phyloP scores from a whole-genome alignment of 2,329 filamentous ascomycete genomes.

The Sordariomycetes sp. region DNA sequence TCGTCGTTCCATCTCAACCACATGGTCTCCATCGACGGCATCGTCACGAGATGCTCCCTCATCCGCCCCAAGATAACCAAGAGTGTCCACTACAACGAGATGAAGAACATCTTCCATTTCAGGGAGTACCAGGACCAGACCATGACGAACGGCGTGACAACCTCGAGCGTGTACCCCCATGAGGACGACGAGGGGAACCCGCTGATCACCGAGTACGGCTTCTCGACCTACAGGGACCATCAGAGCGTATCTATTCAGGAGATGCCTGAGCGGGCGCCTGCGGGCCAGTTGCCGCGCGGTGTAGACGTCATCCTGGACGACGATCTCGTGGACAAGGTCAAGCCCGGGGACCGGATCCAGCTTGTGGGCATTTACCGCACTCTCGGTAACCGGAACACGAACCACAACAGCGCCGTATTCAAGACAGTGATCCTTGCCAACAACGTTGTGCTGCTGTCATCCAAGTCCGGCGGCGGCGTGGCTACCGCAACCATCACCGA shows the following conservation, averaged over 20 bases:
- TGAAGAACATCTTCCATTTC: conserved; percentile 74
- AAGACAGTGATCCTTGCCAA: conserved; percentile 91
- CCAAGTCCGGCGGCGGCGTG: conserved; percentile 90
- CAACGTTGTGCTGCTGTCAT: conserved; percentile 87
- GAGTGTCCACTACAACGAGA: conserved; percentile 93
- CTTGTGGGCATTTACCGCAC: conserved; percentile 94
- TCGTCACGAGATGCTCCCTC: conserved; percentile 90
- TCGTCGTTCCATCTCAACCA: conserved; percentile 84
- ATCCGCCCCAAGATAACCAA: conserved; percentile 96
- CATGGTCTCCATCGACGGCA: conserved; percentile 96
- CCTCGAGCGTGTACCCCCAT: conserved; percentile 85
- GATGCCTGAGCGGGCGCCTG: conserved; percentile 94
- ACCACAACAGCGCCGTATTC: conserved; percentile 84
- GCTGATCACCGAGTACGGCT: conserved; percentile 88
- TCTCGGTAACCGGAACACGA: conserved; percentile 86
- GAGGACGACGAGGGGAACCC: conserved; percentile 91
- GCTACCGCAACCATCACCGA: conserved; percentile 89
- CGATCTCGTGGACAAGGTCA: conserved; percentile 87
- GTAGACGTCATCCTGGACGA: conserved; percentile 97
- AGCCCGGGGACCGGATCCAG: conserved; percentile 92
- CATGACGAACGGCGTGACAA: conserved; percentile 86
- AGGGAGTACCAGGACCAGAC: conserved; percentile 93
- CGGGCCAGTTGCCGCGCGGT: conserved; percentile 86
- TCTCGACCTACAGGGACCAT: conserved; percentile 91
- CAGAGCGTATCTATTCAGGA: conserved; percentile 98